Evolutionary conservation across 768 basidiomycete species (phyloP).

Genomic region (Leucocoprinus leucothites): DNA sequence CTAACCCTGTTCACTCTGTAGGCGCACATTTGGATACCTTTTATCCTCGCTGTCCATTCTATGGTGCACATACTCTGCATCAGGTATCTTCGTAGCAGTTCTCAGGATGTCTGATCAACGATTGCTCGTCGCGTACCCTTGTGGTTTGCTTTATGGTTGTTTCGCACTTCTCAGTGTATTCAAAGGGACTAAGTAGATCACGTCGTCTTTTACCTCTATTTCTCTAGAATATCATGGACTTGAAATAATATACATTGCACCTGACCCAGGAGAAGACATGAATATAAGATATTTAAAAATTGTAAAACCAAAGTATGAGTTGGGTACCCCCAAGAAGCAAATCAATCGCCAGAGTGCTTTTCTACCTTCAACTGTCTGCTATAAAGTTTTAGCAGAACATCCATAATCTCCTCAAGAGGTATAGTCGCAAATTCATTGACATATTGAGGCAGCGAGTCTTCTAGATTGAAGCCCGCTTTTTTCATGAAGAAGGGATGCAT

Average conservation of each 20-base stretch:
- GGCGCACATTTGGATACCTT: slow-evolving; percentile 82
- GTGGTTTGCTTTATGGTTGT: slow-evolving; percentile 91
- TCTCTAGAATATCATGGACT: neutral
- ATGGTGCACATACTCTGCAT: slow-evolving; percentile 98
- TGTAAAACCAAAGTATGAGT: slow-evolving; percentile 3
- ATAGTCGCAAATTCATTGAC: slow-evolving; percentile 84
- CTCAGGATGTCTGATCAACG: slow-evolving; percentile 95
- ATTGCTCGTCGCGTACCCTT: slow-evolving; percentile 93
- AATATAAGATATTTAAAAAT: slow-evolving; percentile 12
- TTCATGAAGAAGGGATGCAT: slow-evolving; percentile 89
- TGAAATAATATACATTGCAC: neutral
- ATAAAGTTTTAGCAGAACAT: slow-evolving; percentile 71
- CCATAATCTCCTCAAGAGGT: slow-evolving; percentile 83
- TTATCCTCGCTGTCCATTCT: slow-evolving; percentile 79
- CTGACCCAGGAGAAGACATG: neutral
- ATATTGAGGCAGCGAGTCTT: slow-evolving; percentile 83
- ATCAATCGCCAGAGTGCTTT: neutral
- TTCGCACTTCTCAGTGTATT: slow-evolving; percentile 93
- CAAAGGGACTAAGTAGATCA: slow-evolving; percentile 36
- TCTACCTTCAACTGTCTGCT: slow-evolving; percentile 58
- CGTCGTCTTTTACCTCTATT: neutral
- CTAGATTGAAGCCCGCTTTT: slow-evolving; percentile 77
- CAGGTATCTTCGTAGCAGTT: slow-evolving; percentile 93
- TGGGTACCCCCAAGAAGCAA: no score
- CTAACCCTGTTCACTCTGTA: slow-evolving; percentile 27